These are phyloP conservation scores for Sporisorium scitamineum DNA, from an alignment of 1,284 basidiomycete species.

Conservation along the genomic window DNA sequence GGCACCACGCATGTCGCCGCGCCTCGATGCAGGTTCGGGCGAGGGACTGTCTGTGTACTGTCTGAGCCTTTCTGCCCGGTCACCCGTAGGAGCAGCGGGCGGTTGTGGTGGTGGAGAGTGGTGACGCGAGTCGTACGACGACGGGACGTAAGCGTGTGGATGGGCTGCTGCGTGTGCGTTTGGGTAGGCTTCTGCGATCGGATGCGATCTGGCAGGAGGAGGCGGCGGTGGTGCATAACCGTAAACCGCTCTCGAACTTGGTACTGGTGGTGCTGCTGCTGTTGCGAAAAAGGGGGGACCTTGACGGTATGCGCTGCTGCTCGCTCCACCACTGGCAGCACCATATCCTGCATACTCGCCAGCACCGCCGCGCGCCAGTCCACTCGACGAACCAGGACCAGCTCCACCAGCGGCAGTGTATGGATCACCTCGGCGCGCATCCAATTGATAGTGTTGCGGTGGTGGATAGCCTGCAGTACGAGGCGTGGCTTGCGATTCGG, in stretches of 20 bases:
- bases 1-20: constrained; percentile 10
- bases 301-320: constrained; percentile 11
- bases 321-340: neutral
- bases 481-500: constrained; percentile 45
- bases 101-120: constrained; percentile 32
- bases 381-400: constrained; percentile 5
- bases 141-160: constrained; percentile 6
- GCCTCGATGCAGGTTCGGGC: constrained; percentile 27
- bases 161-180: constrained; percentile 11
- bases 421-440: constrained; percentile 12
- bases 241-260: constrained; percentile 15
- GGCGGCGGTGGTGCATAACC: constrained; percentile 35
- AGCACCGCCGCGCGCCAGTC: neutral
- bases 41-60: constrained; percentile 47
- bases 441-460: constrained; percentile 28
- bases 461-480: constrained; percentile 24
- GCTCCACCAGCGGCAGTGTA: constrained; percentile 7
- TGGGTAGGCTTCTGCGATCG: constrained; percentile 8
- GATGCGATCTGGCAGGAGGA: constrained; percentile 14
- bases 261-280: neutral
- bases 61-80: constrained; percentile 40
- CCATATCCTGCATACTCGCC: constrained; percentile 9
- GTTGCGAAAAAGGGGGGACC: neutral
- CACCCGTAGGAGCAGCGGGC: constrained; percentile 23
- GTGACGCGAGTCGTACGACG: constrained; percentile 30